phyloP scores from a whole-genome alignment of 1,284 basidiomycete species.

The Rhodotorula sp. region DNA sequence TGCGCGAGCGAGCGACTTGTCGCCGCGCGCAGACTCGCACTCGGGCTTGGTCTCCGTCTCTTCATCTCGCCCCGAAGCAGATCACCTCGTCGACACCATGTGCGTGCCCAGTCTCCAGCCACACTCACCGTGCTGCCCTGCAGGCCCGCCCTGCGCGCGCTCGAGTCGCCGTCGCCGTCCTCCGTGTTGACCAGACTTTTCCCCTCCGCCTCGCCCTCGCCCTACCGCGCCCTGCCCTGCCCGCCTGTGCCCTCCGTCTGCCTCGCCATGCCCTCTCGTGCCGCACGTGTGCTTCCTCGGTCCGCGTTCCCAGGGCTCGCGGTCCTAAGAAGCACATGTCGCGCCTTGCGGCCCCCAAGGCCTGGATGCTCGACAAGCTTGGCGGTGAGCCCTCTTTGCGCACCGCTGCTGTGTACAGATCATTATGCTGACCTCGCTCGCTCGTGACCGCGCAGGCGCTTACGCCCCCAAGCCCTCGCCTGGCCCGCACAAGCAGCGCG shows the following conservation, averaged over 20 bases:
- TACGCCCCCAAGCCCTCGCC: constrained; percentile 53
- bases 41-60: constrained; percentile 16
- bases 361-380: constrained; percentile 99
- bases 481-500: constrained; percentile 98
- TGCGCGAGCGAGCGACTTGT: background rate
- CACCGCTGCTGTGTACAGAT: background rate
- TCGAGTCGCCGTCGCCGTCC: background rate
- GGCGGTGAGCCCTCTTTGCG: constrained; percentile 70
- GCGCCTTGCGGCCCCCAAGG: constrained; percentile 93
- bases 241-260: background rate
- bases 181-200: constrained; percentile 4
- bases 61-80: constrained; percentile 24
- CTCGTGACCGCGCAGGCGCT: constrained; percentile 10
- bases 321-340: constrained; percentile 99
- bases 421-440: background rate
- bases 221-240: background rate
- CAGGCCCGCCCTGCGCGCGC: no score
- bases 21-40: background rate
- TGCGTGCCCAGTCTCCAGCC: background rate
- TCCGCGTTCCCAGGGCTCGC: constrained; percentile 22
- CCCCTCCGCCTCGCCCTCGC: background rate
- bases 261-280: no score
- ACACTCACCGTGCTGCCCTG: no score
- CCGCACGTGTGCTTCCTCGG: background rate
- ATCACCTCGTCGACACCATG: constrained; percentile 29